These are phyloP conservation scores for Phytophthora pinifolia DNA, from an alignment of 352 stramenopile genomes.

Conservation along the genomic window DNA sequence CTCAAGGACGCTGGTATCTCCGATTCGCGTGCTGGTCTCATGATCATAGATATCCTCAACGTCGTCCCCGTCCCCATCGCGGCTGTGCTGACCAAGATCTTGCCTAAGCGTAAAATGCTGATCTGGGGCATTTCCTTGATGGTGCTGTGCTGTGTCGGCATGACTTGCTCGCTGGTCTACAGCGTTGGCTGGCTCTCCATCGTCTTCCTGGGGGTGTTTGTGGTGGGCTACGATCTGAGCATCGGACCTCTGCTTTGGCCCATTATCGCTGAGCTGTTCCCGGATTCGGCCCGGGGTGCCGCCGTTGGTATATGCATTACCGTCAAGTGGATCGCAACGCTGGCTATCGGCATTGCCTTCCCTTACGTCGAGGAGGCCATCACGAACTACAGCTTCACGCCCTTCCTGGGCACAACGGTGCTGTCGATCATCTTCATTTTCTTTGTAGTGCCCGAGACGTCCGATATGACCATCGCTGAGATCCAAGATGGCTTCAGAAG, in stretches of 20 bases:
- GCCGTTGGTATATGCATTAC: constrained; percentile 38
- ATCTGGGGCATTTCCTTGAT: constrained; percentile 43
- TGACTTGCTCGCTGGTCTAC: constrained; percentile 41
- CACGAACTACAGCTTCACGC: constrained; percentile 42
- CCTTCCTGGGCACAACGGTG: constrained; percentile 43
- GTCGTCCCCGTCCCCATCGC: constrained; percentile 37
- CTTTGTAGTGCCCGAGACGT: constrained; percentile 52
- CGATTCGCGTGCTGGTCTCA: constrained; percentile 43
- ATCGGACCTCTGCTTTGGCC: constrained; percentile 55
- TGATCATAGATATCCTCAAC: constrained; percentile 58
- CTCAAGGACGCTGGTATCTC: constrained; percentile 46
- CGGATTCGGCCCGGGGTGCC: constrained; percentile 45
- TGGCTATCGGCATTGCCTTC: constrained; percentile 54
- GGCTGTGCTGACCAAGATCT: constrained; percentile 21
- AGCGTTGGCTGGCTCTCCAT: constrained; percentile 38
- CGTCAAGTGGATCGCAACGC: constrained; percentile 47
- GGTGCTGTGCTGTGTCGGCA: constrained; percentile 32
- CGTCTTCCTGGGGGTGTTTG: constrained; percentile 39
- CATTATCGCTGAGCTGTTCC: constrained; percentile 49
- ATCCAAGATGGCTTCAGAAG: constrained; percentile 46
- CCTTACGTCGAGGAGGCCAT: constrained; percentile 51
- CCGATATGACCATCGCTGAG: constrained; percentile 52
- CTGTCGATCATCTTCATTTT: constrained; percentile 39
- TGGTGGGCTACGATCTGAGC: constrained; percentile 46
- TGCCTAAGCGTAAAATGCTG: constrained; percentile 42